phyloP scores from a whole-genome alignment of 768 basidiomycete species.

The Lactarius evosmus region DNA sequence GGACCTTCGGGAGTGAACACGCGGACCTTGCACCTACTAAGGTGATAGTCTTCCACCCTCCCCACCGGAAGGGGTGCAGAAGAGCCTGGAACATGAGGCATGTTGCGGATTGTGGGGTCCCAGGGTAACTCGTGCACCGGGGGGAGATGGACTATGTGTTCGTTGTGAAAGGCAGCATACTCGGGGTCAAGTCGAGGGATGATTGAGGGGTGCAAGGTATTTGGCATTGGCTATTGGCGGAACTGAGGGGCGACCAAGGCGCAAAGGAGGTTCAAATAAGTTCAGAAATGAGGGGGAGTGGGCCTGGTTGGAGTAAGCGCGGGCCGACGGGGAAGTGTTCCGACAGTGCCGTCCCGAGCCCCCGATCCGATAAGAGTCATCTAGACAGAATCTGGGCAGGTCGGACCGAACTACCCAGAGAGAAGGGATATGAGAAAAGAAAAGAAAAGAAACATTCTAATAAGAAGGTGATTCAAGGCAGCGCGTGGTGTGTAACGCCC shows the following conservation, averaged over 20 bases:
- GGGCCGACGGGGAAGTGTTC: conserved; percentile 6
- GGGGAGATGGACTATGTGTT: conserved; percentile 43
- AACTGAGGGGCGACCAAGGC: conserved; percentile 12
- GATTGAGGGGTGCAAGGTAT: conserved; percentile 61
- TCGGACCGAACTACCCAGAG: conserved; percentile 10
- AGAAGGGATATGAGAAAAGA: neutral
- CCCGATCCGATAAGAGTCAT: conserved; percentile 1
- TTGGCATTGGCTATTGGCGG: conserved; percentile 34
- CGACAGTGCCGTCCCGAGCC: neutral
- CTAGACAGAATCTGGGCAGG: neutral
- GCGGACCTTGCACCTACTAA: conserved; percentile 54
- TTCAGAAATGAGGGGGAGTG: neutral
- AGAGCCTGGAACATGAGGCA: conserved; percentile 52
- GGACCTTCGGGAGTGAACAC: conserved; percentile 60
- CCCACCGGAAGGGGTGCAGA: conserved; percentile 57
- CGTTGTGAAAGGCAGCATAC: conserved; percentile 61
- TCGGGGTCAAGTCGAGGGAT: conserved; percentile 58
- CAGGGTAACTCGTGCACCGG: conserved; percentile 59
- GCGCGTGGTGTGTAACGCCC: neutral
- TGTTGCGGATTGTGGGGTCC: conserved; percentile 54
- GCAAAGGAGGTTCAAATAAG: conserved; percentile 16
- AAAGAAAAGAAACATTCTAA: neutral
- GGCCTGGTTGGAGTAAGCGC: neutral
- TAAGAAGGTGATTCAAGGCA: neutral
- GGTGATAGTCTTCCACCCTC: conserved; percentile 48